Evolutionary conservation across 2,329 filamentous ascomycete species (phyloP).

Genomic region (Cladosporium sphaerospermum): DNA sequence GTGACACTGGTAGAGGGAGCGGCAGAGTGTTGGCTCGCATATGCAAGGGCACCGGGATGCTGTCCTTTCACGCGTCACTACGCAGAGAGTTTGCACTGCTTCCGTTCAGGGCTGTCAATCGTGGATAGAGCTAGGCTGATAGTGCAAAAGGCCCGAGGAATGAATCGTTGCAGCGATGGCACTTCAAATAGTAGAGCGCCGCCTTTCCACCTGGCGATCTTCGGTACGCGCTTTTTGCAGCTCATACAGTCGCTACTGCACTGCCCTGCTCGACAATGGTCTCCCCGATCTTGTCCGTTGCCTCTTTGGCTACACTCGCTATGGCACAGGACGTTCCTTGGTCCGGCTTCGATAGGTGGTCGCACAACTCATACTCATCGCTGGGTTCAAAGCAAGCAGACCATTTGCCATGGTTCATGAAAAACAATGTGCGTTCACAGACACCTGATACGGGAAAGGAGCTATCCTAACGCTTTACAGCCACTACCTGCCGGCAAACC

Average conservation of each 20-base stretch:
- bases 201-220: too few relatives aligned
- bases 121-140: too few relatives aligned
- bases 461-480: not conserved
- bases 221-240: too few relatives aligned
- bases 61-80: too few relatives aligned
- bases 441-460: not conserved
- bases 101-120: too few relatives aligned
- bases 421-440: constrained; percentile 1
- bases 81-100: too few relatives aligned
- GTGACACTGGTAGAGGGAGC: too few relatives aligned
- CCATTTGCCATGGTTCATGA: constrained; percentile 2
- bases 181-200: too few relatives aligned
- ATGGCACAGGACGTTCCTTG: constrained; percentile 5
- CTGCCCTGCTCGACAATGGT: not conserved
- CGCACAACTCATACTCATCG: constrained; percentile 1
- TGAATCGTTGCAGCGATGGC: too few relatives aligned
- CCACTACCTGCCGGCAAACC: constrained; percentile 14
- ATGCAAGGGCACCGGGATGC: too few relatives aligned
- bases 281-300: not conserved
- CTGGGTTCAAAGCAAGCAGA: constrained; percentile 5
- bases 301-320: not conserved
- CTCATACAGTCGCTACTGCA: not conserved
- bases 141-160: too few relatives aligned
- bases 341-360: constrained; percentile 7
- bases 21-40: too few relatives aligned